Conservation (phyloP, 257 asterid genomes). For the Solanum chmielewskii region DNA sequence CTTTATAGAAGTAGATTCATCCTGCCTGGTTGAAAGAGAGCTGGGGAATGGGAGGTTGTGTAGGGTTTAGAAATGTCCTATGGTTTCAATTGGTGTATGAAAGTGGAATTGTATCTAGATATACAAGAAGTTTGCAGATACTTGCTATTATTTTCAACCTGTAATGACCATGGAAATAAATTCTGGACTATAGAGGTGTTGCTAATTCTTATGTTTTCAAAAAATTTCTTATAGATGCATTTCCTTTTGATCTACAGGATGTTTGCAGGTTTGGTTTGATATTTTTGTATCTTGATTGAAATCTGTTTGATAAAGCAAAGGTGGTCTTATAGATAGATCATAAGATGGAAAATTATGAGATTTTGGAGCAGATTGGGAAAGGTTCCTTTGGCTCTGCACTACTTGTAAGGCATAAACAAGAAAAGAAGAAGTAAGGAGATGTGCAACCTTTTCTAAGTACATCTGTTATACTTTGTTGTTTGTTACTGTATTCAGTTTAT, state of each 20-base stretch:
- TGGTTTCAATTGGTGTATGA: background rate
- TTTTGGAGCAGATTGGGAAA: conserved; percentile 92
- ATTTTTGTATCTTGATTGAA: background rate
- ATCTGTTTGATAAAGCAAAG: background rate
- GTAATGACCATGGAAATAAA: background rate
- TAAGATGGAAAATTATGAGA: conserved; percentile 74
- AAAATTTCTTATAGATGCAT: background rate
- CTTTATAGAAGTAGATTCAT: background rate
- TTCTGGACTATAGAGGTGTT: background rate
- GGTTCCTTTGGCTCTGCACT: conserved; percentile 96
- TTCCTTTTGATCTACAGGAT: background rate
- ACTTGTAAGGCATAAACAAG: conserved; percentile 89
- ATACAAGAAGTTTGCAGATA: background rate
- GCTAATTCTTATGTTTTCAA: background rate
- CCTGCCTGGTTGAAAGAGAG: background rate
- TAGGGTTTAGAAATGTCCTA: background rate
- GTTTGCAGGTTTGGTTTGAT: background rate
- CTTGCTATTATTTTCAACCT: background rate
- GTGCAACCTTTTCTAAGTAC: conserved; percentile 4
- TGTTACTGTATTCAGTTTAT: background rate
- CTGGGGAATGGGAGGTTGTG: background rate
- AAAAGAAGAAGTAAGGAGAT: conserved; percentile 64
- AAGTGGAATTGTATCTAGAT: background rate
- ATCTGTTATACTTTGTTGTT: background rate
- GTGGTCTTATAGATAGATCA: conserved; percentile 4